Evolutionary conservation across 176 grass and related monocot genomes (phyloP).

Genomic region (Paspalum notatum): DNA sequence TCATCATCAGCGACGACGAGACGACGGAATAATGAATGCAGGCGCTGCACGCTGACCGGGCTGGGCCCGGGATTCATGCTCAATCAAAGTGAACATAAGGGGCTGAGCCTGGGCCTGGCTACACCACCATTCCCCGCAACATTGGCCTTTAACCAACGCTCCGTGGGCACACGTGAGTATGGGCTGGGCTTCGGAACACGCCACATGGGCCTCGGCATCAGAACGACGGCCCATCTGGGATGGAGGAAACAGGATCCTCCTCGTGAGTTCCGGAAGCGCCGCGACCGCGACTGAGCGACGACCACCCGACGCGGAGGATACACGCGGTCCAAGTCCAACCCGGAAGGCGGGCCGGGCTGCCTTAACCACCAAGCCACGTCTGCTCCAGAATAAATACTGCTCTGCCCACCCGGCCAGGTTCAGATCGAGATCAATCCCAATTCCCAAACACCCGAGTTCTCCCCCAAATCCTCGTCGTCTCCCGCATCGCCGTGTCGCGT

Average conservation of each 20-base stretch:
- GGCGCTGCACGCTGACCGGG: not conserved
- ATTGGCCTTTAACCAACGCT: not conserved
- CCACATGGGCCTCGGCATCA: not conserved
- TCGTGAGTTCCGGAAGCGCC: slow-evolving; percentile 13
- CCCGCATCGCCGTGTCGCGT: not conserved
- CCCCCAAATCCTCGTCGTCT: not conserved
- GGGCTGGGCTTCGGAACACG: not conserved
- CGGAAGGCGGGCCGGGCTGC: not conserved
- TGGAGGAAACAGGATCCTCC: not conserved
- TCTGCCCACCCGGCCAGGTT: not conserved
- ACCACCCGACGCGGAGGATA: slow-evolving; percentile 4
- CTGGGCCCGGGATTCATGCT: not conserved
- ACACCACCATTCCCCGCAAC: not conserved
- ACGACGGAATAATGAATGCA: too few species aligned
- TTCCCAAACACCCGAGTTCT: not conserved
- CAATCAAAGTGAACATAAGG: not conserved
- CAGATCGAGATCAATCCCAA: not conserved
- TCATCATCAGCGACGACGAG: not conserved
- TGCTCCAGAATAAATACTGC: not conserved
- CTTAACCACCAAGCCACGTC: slow-evolving; percentile 28
- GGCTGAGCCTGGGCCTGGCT: too few species aligned
- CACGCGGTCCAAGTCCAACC: not conserved
- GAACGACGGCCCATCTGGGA: not conserved
- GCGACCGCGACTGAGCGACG: not conserved
- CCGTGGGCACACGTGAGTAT: not conserved